Percentiles rank a stretch among this genome's conserved stretches.
Conservation (phyloP, 768 basidiomycete genomes). For the Lactarius sp. region DNA sequence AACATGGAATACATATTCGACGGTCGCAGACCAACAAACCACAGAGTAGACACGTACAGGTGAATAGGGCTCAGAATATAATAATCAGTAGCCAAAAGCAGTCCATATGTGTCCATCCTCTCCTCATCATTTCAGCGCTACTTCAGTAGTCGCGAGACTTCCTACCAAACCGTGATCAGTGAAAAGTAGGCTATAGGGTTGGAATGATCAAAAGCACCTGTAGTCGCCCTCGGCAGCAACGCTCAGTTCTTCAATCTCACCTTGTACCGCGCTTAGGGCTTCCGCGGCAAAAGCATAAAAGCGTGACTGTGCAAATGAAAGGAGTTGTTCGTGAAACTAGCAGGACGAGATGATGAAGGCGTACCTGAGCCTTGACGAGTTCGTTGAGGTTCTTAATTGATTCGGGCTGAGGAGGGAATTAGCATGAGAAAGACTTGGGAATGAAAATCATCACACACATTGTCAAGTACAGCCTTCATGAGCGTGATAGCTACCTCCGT, state of each 20-base stretch:
- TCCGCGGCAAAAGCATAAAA: conserved; percentile 77
- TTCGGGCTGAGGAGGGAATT: conserved; percentile 62
- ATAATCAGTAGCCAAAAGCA: conserved; percentile 13
- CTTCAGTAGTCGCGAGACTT: conserved; percentile 88
- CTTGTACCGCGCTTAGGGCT: conserved; percentile 73
- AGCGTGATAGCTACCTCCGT: conserved; percentile 95
- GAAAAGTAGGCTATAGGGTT: not conserved
- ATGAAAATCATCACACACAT: conserved; percentile 49
- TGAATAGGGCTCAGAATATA: conserved; percentile 11
- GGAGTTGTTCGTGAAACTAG: not conserved
- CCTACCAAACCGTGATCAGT: conserved; percentile 37
- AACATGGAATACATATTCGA: conserved; percentile 20
- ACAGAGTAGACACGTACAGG: conserved; percentile 19
- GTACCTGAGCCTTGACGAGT: conserved; percentile 83
- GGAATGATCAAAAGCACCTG: conserved; percentile 45
- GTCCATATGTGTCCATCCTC: conserved; percentile 13
- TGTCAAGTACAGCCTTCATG: conserved; percentile 98
- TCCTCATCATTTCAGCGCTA: conserved; percentile 34
- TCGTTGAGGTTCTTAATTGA: conserved; percentile 92
- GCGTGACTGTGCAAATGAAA: conserved; percentile 44
- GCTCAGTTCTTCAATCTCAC: conserved; percentile 89
- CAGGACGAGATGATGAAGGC: conserved; percentile 15
- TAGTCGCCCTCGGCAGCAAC: conserved; percentile 95
- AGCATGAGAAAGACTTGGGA: not conserved
- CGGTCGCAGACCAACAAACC: conserved; percentile 14